Conservation (phyloP, 2,329 filamentous ascomycete genomes). For the Colletotrichum orbiculare region DNA sequence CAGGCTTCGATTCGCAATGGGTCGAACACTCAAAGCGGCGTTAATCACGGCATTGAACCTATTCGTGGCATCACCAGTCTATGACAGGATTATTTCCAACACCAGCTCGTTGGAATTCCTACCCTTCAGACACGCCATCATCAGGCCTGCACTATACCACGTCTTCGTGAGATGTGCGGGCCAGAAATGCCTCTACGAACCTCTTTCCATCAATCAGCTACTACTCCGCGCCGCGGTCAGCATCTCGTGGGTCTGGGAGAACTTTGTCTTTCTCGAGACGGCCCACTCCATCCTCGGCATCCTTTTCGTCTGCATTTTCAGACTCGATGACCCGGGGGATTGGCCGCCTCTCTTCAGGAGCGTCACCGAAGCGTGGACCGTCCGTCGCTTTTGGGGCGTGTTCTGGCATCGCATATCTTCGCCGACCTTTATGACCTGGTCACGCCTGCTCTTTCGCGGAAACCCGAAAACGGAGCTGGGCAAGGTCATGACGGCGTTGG, state of each 20-base stretch:
- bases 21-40: neutral
- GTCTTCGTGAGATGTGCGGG: neutral
- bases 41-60: neutral
- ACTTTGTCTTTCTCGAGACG: constrained; percentile 7
- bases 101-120: constrained; percentile 1
- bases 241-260: constrained; percentile 32
- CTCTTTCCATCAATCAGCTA: neutral
- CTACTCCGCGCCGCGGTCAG: constrained; percentile 8
- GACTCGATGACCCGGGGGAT: constrained; percentile 20
- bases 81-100: neutral
- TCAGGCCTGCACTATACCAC: constrained; percentile 1
- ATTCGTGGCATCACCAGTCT: neutral
- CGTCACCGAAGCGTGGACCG: constrained; percentile 10
- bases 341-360: constrained; percentile 36
- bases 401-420: constrained; percentile 33
- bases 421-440: constrained; percentile 12
- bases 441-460: neutral
- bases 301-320: constrained; percentile 2
- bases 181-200: neutral
- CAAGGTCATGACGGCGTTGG: constrained; percentile 10
- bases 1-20: neutral
- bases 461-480: neutral
- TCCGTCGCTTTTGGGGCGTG: constrained; percentile 31
- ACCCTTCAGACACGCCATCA: neutral
- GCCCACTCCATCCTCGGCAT: neutral